Percentiles rank a stretch among this genome's conserved stretches.
phyloP scores from a whole-genome alignment of 768 basidiomycete species.

The Kwoniella newhampshirensis region DNA sequence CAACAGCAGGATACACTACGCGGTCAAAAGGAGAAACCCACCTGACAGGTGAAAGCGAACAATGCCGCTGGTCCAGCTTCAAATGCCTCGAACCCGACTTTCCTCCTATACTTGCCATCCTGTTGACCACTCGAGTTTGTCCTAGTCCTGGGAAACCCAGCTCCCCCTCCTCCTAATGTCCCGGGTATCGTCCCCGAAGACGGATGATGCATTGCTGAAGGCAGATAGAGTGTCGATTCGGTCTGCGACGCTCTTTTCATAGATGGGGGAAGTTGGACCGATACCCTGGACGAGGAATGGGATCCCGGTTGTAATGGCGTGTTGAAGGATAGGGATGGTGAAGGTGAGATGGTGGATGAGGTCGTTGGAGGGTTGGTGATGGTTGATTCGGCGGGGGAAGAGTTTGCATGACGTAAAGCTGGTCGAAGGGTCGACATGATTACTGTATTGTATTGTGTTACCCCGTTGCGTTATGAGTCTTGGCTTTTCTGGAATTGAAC shows the following conservation, averaged over 20 bases:
- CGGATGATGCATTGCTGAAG: conserved; percentile 25
- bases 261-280: conserved; percentile 19
- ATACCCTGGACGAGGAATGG: conserved; percentile 24
- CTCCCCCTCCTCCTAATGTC: background rate
- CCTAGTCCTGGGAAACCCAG: conserved; percentile 44
- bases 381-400: conserved; percentile 29
- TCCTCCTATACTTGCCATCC: conserved; percentile 47
- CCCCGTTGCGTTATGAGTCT: too few relatives aligned
- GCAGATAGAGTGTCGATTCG: conserved; percentile 12
- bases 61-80: conserved; percentile 49
- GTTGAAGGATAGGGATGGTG: conserved; percentile 14
- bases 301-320: conserved; percentile 8
- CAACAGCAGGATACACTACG: background rate
- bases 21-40: conserved; percentile 9
- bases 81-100: conserved; percentile 56
- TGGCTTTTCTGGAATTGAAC: too few relatives aligned
- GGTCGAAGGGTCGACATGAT: conserved; percentile 26
- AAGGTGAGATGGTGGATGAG: conserved; percentile 19
- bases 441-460: too few relatives aligned
- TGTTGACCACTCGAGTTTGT: conserved; percentile 44
- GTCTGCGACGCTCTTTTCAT: background rate
- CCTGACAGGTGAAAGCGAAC: conserved; percentile 51
- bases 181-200: background rate
- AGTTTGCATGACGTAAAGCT: conserved; percentile 26
- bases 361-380: background rate